These are phyloP conservation scores for Moesziomyces globuligerus DNA, from an alignment of 1,284 basidiomycete genomes.

Conservation along the genomic window DNA sequence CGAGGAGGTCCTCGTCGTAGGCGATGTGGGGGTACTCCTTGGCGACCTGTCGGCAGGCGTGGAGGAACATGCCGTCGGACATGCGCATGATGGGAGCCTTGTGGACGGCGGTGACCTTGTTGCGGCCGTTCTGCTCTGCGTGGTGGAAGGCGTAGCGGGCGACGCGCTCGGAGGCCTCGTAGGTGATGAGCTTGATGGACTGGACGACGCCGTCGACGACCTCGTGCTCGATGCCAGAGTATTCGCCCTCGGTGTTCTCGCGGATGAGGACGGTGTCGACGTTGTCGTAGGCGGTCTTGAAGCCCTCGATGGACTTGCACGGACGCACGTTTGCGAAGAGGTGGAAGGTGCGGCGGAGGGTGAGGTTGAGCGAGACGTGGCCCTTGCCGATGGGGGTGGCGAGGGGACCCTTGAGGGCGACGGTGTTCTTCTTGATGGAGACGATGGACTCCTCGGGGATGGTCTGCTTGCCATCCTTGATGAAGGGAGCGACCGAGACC, in stretches of 20 bases:
- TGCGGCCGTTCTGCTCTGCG: constrained; percentile 84
- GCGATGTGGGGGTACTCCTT: constrained; percentile 92
- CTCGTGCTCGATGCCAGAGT: constrained; percentile 99
- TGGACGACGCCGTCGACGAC: constrained; percentile 98
- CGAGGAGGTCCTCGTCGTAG: constrained; percentile 97
- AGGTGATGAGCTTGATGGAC: constrained; percentile 99
- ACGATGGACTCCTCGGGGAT: constrained; percentile 92
- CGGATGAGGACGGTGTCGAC: constrained; percentile 98
- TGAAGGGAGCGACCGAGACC: constrained; percentile 88
- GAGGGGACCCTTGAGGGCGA: constrained; percentile 87
- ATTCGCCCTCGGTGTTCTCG: constrained; percentile 99
- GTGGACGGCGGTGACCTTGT: constrained; percentile 97
- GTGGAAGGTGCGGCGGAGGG: constrained; percentile 94
- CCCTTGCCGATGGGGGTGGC: constrained; percentile 89
- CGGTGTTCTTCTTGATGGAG: constrained; percentile 95
- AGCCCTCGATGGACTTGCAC: constrained; percentile 93
- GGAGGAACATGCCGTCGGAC: constrained; percentile 99
- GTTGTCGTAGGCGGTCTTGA: constrained; percentile 97
- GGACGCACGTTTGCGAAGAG: constrained; percentile 98
- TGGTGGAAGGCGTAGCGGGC: constrained; percentile 99
- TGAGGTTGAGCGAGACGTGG: constrained; percentile 97
- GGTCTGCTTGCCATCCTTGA: constrained; percentile 93
- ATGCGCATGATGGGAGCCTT: constrained; percentile 99
- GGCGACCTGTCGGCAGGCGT: constrained; percentile 94
- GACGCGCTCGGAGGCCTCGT: constrained; percentile 98